phyloP scores from a whole-genome alignment of 495 filamentous ascomycete species.

The Xylaria cubensis region DNA sequence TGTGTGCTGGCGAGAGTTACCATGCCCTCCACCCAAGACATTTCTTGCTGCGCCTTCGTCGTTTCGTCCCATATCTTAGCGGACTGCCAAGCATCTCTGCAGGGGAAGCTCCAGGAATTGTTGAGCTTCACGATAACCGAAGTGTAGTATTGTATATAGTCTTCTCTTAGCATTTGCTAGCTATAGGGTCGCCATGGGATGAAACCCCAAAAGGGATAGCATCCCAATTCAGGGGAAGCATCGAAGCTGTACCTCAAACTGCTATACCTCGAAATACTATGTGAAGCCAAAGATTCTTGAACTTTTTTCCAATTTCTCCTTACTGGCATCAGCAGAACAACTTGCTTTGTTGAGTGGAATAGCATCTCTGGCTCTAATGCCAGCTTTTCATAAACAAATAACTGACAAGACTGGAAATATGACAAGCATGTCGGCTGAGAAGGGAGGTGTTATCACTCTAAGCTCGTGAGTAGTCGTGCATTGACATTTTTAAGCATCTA shows the following conservation, averaged over 20 bases:
- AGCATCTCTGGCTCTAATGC: conserved; percentile 5
- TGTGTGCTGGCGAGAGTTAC: not conserved
- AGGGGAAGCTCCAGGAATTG: conserved; percentile 20
- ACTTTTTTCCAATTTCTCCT: too few relatives aligned
- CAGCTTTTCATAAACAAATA: not conserved
- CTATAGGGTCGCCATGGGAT: not conserved
- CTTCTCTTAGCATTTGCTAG: not conserved
- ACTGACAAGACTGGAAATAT: conserved; percentile 28
- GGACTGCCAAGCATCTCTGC: conserved; percentile 13
- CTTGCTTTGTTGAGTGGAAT: not conserved
- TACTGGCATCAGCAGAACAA: not conserved
- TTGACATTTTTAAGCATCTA: not conserved
- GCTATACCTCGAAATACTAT: not conserved
- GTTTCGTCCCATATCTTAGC: conserved; percentile 25
- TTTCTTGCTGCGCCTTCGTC: conserved; percentile 15
- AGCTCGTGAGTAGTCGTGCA: conserved; percentile 31
- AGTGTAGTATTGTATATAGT: not conserved
- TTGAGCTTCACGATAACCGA: conserved; percentile 21
- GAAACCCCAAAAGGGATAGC: conserved; percentile 17
- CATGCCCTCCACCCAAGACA: not conserved
- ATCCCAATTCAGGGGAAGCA: not conserved
- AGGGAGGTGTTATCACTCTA: conserved; percentile 26
- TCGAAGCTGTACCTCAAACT: conserved; percentile 9
- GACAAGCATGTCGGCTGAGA: conserved; percentile 28
- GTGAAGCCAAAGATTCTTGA: not conserved